Evolutionary conservation across 805 yeast species (phyloP).

Genomic region (Cyberlindnera sargentensis): DNA sequence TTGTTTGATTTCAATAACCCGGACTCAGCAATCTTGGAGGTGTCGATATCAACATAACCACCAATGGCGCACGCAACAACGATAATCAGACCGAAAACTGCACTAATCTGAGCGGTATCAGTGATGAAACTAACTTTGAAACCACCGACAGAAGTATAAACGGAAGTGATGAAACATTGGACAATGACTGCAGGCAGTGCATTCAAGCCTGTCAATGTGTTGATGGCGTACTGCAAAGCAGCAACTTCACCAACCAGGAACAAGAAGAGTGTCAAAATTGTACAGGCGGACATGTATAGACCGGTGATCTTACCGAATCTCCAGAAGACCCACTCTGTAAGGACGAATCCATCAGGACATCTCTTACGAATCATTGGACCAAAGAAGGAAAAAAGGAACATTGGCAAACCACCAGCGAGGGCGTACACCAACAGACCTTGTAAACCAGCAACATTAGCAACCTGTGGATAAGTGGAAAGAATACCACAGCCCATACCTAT

Average conservation of each 20-base stretch:
- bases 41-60: constrained; percentile 51
- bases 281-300: constrained; percentile 69
- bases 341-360: constrained; percentile 86
- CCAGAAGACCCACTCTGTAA: constrained; percentile 90
- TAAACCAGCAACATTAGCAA: constrained; percentile 79
- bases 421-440: constrained; percentile 84
- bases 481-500: constrained; percentile 88
- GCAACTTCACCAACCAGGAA: constrained; percentile 85
- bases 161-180: constrained; percentile 80
- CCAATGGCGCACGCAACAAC: constrained; percentile 79
- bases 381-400: constrained; percentile 70
- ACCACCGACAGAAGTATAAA: constrained; percentile 85
- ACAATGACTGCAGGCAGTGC: constrained; percentile 79
- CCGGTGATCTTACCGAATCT: constrained; percentile 72
- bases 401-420: constrained; percentile 74
- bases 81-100: constrained; percentile 59
- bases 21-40: constrained; percentile 54
- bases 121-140: constrained; percentile 84
- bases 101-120: constrained; percentile 75
- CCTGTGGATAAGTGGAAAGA: constrained; percentile 76
- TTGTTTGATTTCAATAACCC: constrained; percentile 59
- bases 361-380: constrained; percentile 75
- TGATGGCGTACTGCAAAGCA: constrained; percentile 71
- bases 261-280: constrained; percentile 76
- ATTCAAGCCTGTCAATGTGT: constrained; percentile 68